These are phyloP conservation scores for Cladophialophora immunda DNA, from an alignment of 2,329 filamentous ascomycete genomes.

Conservation along the genomic window DNA sequence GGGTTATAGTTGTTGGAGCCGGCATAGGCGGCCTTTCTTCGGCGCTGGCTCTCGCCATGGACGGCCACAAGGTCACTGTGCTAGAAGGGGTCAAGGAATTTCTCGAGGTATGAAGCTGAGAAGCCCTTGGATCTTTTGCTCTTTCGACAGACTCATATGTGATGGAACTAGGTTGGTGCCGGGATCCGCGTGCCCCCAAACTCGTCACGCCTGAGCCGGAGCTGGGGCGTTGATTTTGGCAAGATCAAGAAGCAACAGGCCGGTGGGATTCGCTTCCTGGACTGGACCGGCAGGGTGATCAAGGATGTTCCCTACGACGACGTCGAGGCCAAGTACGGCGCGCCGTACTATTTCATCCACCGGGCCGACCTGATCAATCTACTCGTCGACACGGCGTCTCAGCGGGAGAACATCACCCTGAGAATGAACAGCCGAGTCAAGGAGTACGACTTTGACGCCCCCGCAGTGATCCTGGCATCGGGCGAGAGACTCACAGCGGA, in stretches of 20 bases:
- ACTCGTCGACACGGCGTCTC: constrained; percentile 35
- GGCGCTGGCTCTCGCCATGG: constrained; percentile 40
- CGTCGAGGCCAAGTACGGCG: constrained; percentile 42
- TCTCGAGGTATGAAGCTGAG: constrained; percentile 27
- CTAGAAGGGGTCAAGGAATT: constrained; percentile 42
- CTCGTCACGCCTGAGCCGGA: constrained; percentile 34
- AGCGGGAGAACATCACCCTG: constrained; percentile 36
- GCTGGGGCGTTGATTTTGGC: constrained; percentile 36
- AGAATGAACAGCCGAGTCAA: constrained; percentile 39
- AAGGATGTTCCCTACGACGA: constrained; percentile 41
- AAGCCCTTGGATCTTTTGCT: constrained; percentile 5
- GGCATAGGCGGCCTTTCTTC: constrained; percentile 39
- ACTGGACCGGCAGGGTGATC: constrained; percentile 44
- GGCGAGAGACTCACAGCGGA: constrained; percentile 40
- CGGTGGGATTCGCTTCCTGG: constrained; percentile 43
- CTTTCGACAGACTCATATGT: neutral
- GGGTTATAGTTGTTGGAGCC: constrained; percentile 37
- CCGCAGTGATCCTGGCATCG: constrained; percentile 37
- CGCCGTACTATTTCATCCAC: constrained; percentile 46
- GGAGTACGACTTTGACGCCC: constrained; percentile 42
- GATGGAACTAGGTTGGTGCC: constrained; percentile 39
- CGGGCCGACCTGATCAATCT: constrained; percentile 43
- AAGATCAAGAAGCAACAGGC: constrained; percentile 42
- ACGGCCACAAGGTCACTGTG: constrained; percentile 42
- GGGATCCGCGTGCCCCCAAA: constrained; percentile 43